These are phyloP conservation scores for Macrophomina tecta DNA, from an alignment of 2,329 filamentous ascomycete genomes.

Conservation along the genomic window DNA sequence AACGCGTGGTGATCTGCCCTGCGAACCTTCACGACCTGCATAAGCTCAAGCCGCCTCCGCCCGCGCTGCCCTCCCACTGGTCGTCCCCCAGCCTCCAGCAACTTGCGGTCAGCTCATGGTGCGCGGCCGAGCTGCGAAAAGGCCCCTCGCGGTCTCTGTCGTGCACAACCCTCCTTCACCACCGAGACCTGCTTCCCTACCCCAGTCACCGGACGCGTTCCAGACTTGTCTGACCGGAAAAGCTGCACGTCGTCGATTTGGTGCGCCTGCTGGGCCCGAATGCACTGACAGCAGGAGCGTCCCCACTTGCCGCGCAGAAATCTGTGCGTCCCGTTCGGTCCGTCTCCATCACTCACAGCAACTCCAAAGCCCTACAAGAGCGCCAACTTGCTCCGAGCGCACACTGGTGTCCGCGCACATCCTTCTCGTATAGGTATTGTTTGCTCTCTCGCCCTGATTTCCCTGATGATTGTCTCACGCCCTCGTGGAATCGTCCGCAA, in stretches of 20 bases:
- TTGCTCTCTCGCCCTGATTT: background rate
- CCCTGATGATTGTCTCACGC: constrained; percentile 23
- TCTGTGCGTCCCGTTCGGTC: constrained; percentile 26
- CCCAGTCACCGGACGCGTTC: constrained; percentile 1
- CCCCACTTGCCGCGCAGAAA: constrained; percentile 26
- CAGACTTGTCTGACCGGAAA: constrained; percentile 11
- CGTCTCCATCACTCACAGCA: constrained; percentile 11
- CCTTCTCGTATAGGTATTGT: constrained; percentile 23
- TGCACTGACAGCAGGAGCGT: constrained; percentile 19
- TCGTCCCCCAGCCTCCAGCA: background rate
- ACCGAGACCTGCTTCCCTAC: background rate
- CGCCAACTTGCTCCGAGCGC: background rate
- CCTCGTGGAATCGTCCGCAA: constrained; percentile 22
- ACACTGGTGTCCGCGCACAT: background rate
- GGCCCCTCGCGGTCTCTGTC: background rate
- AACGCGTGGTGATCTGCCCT: constrained; percentile 2
- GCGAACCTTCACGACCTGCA: constrained; percentile 15
- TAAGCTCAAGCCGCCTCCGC: constrained; percentile 7
- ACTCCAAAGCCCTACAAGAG: constrained; percentile 16
- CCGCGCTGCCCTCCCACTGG: background rate
- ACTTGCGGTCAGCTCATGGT: constrained; percentile 4
- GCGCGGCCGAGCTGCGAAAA: constrained; percentile 4
- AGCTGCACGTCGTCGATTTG: constrained; percentile 13
- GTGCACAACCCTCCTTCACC: constrained; percentile 10
- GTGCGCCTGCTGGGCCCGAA: background rate